Base-by-base conservation (phyloP, 2,329 filamentous ascomycete genomes). In the Diaporthe sp. region DNA sequence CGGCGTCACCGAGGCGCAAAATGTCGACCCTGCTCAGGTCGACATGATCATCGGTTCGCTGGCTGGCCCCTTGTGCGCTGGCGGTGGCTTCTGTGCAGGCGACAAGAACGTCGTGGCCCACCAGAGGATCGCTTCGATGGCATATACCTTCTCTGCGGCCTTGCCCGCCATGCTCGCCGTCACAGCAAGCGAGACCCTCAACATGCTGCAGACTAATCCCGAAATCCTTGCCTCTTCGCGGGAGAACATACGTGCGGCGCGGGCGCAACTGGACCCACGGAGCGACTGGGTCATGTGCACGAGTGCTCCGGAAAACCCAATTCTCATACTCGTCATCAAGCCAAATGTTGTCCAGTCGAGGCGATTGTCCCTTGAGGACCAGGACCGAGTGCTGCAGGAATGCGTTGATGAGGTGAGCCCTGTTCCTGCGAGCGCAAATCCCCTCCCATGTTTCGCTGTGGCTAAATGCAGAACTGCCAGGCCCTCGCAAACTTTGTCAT, bases 11-110 rank as follows among this genome's bases (percentile, higher is more conserved):
- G 97, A 99, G 86, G 95, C 96, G 8, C 97, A 98, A 82, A 98
- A 98, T 80, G 96, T 99, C 25, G 97, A 98, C 82, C 92, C 96
- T 0, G 92, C 93, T 13, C 94, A 98, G 82, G 93, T 99, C 68
- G 97, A 99, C 86, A 98, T 99, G 95, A 96, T 99, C 79, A 91
- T 98, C 71, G 97, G 97, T 58, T 98, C 95, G 49, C 91, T 99
- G 61, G 93, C 96, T 17, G 96, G 97, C 2, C 94, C 96, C 22
- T 89, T 99, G 51, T 97, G 96, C 81, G 95, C 95, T 13, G 96
- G 96, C 73, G 97, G 97, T 79, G 97, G 97, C 22, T 99, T 99
- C 88, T 99, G 97, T 83, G 96, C 96, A 22, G 96, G 96, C 25
- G 93, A 93, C 53, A 93, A 93, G 78, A 97, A 98, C 82, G 96